A percentile compares a stretch with the other conserved stretches of the same genome.
phyloP scores from a whole-genome alignment of 2,329 filamentous ascomycete genomes.

The Periconia sp. region DNA sequence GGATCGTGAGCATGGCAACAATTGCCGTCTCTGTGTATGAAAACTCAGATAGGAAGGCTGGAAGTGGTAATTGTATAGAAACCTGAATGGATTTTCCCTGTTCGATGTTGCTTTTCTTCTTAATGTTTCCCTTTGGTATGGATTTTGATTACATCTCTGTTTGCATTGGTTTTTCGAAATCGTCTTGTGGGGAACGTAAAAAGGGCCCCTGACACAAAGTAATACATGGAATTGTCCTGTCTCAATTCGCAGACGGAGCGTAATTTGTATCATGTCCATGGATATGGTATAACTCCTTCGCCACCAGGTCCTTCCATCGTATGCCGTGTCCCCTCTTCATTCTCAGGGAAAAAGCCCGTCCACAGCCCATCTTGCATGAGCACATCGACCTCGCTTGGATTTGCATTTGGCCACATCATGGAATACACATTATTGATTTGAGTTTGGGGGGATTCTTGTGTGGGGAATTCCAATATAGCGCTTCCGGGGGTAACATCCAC shows the following conservation, averaged over 20 bases:
- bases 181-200: background rate
- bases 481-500: conserved; percentile 9
- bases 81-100: background rate
- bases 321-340: background rate
- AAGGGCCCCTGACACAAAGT: background rate
- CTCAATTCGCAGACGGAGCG: too few relatives aligned
- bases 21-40: background rate
- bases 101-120: too few relatives aligned
- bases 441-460: conserved; percentile 16
- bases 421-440: conserved; percentile 18
- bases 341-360: conserved; percentile 12
- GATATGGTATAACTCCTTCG: background rate
- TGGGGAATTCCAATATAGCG: conserved; percentile 3
- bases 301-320: background rate
- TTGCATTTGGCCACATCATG: conserved; percentile 21
- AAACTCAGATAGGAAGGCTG: background rate
- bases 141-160: background rate
- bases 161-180: too few relatives aligned
- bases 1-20: background rate
- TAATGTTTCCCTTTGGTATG: too few relatives aligned
- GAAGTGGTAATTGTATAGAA: background rate
- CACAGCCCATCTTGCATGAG: conserved; percentile 19
- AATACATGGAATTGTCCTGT: too few relatives aligned
- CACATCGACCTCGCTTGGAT: conserved; percentile 15
- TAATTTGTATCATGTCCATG: background rate